Base-by-base conservation (phyloP, 768 basidiomycete species). In the Fomitopsis pulvina region DNA sequence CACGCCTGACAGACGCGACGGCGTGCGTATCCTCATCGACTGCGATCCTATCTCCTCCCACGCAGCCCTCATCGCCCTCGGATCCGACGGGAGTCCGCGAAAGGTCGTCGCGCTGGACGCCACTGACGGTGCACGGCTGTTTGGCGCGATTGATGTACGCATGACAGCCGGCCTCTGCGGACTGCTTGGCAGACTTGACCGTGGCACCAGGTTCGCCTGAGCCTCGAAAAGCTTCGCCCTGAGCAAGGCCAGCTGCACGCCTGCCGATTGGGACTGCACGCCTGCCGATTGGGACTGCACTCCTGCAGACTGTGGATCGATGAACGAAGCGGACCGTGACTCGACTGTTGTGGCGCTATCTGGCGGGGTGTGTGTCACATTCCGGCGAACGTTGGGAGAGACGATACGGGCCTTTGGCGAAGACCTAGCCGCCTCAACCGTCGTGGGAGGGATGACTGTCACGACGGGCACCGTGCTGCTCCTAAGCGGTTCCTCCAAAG, bases 41-140 rank as follows among this genome's bases (percentile, higher is more conserved):
- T 37, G 34, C 34, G 34, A 12, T 5, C 34, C 14, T 5, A 32
- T 16, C 34, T 44, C 22, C 43, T 46, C 45, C 30, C 25, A 37
- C 29, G 14, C 14, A 7, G 20, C 32, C 18, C 30, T 32, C 28
- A 24, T 20, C 29, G 21, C 32, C 12, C 45, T 7, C 11, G 45
- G 45, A 24, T 37, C 20, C 28, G 30, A n/a, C 29, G 45, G 45
- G 4, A 46, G 45, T 10, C 45, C 45, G 24, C 30, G 45, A 29
- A 22, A 8, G 21, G 7, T 28, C n/a, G 28, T 37, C 28, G 30
- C 21, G 14, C 28, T 32, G 18, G 28, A 32, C 25, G 45, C 45
- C 4, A 46, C n/a, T 6, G 45, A 34, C 27, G 29, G 29, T 22
- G 30, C 32, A 3, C 45, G 28, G 32, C 20, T 24, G 21, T 32